Base-by-base conservation (phyloP, 139 green algal genomes). In the Coelastrella sp. region DNA sequence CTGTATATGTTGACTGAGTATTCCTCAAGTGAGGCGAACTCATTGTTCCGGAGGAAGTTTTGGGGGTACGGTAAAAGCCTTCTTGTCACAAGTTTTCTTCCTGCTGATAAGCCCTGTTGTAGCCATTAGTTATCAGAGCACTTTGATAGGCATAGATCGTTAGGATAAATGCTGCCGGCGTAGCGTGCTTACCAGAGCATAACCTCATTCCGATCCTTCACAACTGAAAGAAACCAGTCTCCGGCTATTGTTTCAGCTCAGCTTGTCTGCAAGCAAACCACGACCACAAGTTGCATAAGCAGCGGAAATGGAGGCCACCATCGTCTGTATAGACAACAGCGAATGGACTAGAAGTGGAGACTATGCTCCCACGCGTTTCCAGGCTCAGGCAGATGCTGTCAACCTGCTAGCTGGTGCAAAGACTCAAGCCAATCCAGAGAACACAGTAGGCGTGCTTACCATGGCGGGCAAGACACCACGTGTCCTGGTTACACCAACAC, bases 361-460 rank as follows among this genome's bases (percentile, higher is more conserved):
- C 94, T 99, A 99, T 89, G 93, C 96, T 15, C 98, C 98, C 14
- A 98, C 95, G 4, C 93, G 98, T 7, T 98, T 98, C 78, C 96
- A 98, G 87, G 97, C 98, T 1, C 98, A 99, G 91, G 93, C 97
- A 6, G 98, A 99, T 88, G 98, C 97, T 7, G 96, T 99, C 5
- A 99, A 99, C 90, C 93, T 99, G 79, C 94, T 99, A 20, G 97
- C 97, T 7, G 97, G 97, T 3, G 97, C 98, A 56, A 99, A 99
- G 92, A 99, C 97, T 57, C 95, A 99, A 90, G 95, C 96, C 24
- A 98, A 99, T 90, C 97, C 98, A 7, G 98, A 99, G 87, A 99
- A 98, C 91, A 99, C 97, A 7, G 98, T 99, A 24, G 98, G 98
- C 6, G 95, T 99, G 68, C 92, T 99, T 27, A 99, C 96, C n/a